Evolutionary conservation across 345 rosid genomes (phyloP), one percentile per base, ranked within the genome.

Genomic region (Ailanthus altissimus): DNA sequence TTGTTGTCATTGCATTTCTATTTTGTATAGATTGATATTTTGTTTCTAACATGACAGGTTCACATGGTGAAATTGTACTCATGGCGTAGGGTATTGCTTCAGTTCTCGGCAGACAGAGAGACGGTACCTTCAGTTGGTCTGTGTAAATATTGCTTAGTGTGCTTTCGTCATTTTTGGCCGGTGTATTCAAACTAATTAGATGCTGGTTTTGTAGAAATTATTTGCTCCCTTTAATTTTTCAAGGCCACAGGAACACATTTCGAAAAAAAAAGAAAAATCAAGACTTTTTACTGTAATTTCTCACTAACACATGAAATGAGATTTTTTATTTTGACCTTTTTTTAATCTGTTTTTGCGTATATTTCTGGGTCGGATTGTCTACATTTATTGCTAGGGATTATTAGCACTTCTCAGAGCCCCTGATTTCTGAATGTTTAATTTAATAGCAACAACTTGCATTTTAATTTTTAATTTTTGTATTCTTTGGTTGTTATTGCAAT

Each of bases 31-130:
- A 76, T 59, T 75, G 21, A 58, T 56, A 21, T 16, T 13, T 45
- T 59, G 14, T 50, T 54, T 65, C 36, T 68, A 3, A 20, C 38
- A 2, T 54, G 74, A 75, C 89, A 89, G 90, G 93, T 81, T 80
- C 83, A 20, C 80, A 56, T 54, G 88, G 85, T 66, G 90, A 87
- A 81, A 60, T 77, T 57, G 81, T 87, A 77, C 75, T 83, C 18
- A 59, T 86, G 70, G 79, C 83, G 5, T 88, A 70, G 81, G 73
- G 45, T 40, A 46, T 50, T 49, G 47, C 42, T 42, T 42, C 40
- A n/a, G 58, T 20, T 49, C 32, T 32, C 25, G 13, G 12, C 49
- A 50, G 32, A 38, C 21, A 66, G 51, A 71, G 68, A 70, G 85
- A 62, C 66, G 71, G 28, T 16, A 40, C 46, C 46, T 51, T 40